Base-by-base conservation (phyloP, 2,329 filamentous ascomycete species). In the Trichoderma sp. region DNA sequence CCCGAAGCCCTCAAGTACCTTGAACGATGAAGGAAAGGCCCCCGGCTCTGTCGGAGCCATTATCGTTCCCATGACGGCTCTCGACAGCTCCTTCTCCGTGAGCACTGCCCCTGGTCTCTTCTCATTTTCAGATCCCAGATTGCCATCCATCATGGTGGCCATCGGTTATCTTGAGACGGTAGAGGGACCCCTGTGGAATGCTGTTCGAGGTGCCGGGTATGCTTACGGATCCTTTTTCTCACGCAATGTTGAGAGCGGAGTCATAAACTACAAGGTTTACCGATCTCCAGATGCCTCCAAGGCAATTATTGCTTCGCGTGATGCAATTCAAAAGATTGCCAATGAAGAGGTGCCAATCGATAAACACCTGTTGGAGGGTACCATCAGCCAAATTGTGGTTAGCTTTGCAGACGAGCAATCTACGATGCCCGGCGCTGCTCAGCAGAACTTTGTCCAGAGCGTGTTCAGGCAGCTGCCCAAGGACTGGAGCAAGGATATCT, bases 161-260 rank as follows among this genome's bases (percentile, higher is more conserved):
- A 88, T 94, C 61, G 90, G 94, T 24, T 98, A 97, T 77, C 90
- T 99, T 71, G 94, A 97, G 77, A 90, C 94, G 0, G 92, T 96
- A 21, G 96, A 99, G 80, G 96, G 96, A 0, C 96, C 96, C 0
- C 88, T 99, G 37, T 98, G 96, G 95, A 91, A 91, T 72, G 93
- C 93, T 0, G 92, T 98, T 60, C 93, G 96, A 58, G 96, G 96
- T 68, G 96, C 93, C 55, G 96, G 96, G 56, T 89, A 98, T 64
- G 96, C 96, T 0, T 99, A 99, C 77, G 94, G 94, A 65, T 91
- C 92, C 0, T 89, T 87, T 74, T 97, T 98, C 76, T 86, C 86
- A 56, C 90, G 92, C 57, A 91, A 93, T 76, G 83, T 92, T 33
- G 93, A 96, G 75, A 89, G 89, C 1, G 96, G 95, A 3, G 88